A percentile compares a stretch with the other conserved stretches of the same genome.
Evolutionary conservation across 2,329 filamentous ascomycete species (phyloP).

Genomic region (Blastomyces gilchristii): DNA sequence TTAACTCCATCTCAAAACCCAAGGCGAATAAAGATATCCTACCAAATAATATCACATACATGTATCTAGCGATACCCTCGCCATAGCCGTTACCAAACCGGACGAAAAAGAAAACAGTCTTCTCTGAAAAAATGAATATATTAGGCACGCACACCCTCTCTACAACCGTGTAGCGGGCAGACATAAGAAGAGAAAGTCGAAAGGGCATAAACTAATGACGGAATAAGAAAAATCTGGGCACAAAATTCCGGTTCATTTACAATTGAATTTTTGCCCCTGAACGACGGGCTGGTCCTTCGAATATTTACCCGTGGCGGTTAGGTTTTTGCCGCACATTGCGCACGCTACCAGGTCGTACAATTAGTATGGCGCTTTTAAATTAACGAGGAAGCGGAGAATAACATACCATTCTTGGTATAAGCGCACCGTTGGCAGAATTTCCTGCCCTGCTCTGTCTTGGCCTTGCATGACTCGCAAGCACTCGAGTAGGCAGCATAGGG

Average conservation of each 20-base stretch:
- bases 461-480: constrained; percentile 52
- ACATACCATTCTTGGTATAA: constrained; percentile 50
- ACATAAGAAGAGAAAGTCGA: neutral
- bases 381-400: neutral
- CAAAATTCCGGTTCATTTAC: neutral
- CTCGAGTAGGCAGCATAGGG: constrained; percentile 55
- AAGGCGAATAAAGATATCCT: no score
- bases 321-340: constrained; percentile 51
- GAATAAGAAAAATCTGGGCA: no score
- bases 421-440: constrained; percentile 54
- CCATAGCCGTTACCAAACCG: neutral
- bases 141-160: neutral
- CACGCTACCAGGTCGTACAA: constrained; percentile 39
- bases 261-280: constrained; percentile 50
- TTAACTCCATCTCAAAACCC: neutral
- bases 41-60: neutral
- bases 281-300: constrained; percentile 41
- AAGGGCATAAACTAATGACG: neutral
- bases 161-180: neutral
- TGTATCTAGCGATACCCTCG: neutral
- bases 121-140: neutral
- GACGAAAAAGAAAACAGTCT: neutral
- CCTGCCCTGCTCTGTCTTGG: constrained; percentile 52
- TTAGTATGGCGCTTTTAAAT: constrained; percentile 12
- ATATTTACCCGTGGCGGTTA: constrained; percentile 38